Base-by-base conservation (phyloP, 1,284 basidiomycete genomes). In the Apiotrichum domesticum region DNA sequence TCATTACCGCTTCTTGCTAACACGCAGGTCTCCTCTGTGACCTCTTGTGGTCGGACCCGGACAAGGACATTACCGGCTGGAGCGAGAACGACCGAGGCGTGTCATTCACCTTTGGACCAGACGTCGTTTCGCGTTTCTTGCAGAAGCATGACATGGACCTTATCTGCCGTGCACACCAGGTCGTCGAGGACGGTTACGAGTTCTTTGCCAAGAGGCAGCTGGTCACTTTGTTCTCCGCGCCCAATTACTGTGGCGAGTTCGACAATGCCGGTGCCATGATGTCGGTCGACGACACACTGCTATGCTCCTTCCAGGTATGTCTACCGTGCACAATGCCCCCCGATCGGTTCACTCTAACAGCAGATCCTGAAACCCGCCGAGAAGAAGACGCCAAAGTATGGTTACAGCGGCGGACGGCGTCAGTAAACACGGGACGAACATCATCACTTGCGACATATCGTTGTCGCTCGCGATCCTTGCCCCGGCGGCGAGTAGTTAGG, bases 211-310 rank as follows among this genome's bases (percentile, higher is more conserved):
- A 98, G 79, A 84, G 95, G 66, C 93, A 96, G 79, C 79, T 98
- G 64, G 95, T 98, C 65, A 98, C 95, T 15, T 78, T 98, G 46
- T 98, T 98, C 81, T 95, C 90, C 14, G 95, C 95, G 56, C 96
- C 95, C 59, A 98, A 97, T 82, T 96, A 97, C 74, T 96, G 91
- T 73, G 92, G 91, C 69, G 91, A 96, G 80, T 98, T 98, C 72
- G 96, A 98, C 79, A 98, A 98, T 74, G 94, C 94, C 14, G 95
- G 95, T 43, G 95, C 95, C 34, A 98, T 98, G 95, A 98, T 98
- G 96, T 94, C 90, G 71, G 96, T 98, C 53, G 95, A 98, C 74
- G 95, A 98, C 80, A 97, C 94, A 7, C 77, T 98, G 65, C 78
- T 98, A 63, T 98, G 95, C 79, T 97, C 94, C 13, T 98, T 98